Evolutionary conservation across 2,329 filamentous ascomycete species (phyloP).

Genomic region (Penicillium brasilianum): DNA sequence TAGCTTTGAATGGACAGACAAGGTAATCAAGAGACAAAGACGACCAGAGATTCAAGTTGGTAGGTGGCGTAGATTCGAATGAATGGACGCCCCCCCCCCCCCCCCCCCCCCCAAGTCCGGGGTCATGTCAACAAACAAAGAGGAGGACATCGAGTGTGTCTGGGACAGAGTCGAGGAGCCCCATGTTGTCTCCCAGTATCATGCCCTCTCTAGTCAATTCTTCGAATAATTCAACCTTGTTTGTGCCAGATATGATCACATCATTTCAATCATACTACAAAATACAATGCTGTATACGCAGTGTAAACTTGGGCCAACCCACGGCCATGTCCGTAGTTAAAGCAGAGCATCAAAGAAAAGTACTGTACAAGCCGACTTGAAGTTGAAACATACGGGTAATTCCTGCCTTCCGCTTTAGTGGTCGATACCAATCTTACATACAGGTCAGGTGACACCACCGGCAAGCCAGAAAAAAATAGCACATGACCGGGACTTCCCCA

Average conservation of each 20-base stretch:
- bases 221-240: too few relatives aligned
- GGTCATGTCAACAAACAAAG: not conserved
- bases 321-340: too few relatives aligned
- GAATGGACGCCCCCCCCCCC: not conserved
- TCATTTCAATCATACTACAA: not conserved
- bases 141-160: not conserved
- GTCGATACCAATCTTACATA: not conserved
- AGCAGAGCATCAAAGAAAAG: not conserved
- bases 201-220: too few relatives aligned
- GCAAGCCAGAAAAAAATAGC: not conserved
- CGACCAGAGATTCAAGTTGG: not conserved
- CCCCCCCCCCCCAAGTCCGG: not conserved
- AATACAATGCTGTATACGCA: not conserved
- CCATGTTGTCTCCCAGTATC: too few relatives aligned
- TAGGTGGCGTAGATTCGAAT: not conserved
- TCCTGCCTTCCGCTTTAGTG: not conserved
- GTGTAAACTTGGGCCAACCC: too few relatives aligned
- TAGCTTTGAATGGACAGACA: not conserved
- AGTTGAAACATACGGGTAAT: constrained; percentile 7
- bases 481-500: constrained; percentile 18
- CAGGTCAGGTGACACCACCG: not conserved
- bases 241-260: not conserved
- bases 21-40: not conserved
- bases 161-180: not conserved
- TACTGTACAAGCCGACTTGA: too few relatives aligned